These are phyloP conservation scores for Lonicera japonica DNA, from an alignment of 129 eudicot species.

Conservation along the genomic window DNA sequence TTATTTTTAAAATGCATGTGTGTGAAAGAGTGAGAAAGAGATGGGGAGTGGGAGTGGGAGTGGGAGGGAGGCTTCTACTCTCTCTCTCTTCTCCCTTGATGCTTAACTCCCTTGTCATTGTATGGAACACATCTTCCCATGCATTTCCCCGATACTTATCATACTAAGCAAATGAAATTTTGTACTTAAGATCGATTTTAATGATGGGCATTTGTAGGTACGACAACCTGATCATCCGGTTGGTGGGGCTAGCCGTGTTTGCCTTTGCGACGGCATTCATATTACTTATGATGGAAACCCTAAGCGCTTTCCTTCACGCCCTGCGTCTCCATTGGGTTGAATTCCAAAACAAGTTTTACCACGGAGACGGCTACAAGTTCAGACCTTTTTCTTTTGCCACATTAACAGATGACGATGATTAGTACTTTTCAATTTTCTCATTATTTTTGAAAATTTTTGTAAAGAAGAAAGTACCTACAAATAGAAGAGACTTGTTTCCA, in stretches of 20 bases:
- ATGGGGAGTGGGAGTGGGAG: too few species aligned
- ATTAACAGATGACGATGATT: conserved; percentile 79
- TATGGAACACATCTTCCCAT: too few species aligned
- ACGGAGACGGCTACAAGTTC: conserved; percentile 88
- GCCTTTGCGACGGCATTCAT: conserved; percentile 94
- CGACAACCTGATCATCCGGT: conserved; percentile 60
- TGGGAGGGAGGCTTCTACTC: too few species aligned
- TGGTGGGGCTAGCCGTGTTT: conserved; percentile 85
- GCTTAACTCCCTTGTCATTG: too few species aligned
- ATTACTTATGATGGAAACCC: conserved; percentile 94
- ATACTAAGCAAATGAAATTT: too few species aligned
- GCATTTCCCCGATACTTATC: too few species aligned
- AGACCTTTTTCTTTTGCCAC: conserved; percentile 82
- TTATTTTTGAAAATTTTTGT: conserved; percentile 8
- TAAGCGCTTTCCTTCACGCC: conserved; percentile 97
- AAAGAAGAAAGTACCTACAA: conserved; percentile 10
- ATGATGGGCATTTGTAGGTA: conserved; percentile 47
- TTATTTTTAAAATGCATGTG: too few species aligned
- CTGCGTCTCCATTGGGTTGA: conserved; percentile 98
- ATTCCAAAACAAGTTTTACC: conserved; percentile 85
- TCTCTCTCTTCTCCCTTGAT: too few species aligned
- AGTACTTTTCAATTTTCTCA: conserved; percentile 14
- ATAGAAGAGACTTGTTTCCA: conserved; percentile 3
- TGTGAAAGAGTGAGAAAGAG: too few species aligned
- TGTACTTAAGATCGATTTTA: background rate